A percentile compares a stretch with the other conserved stretches of the same genome.
These are phyloP conservation scores for Ormosia semicastrata DNA, from an alignment of 306 rosid species.

Conservation along the genomic window DNA sequence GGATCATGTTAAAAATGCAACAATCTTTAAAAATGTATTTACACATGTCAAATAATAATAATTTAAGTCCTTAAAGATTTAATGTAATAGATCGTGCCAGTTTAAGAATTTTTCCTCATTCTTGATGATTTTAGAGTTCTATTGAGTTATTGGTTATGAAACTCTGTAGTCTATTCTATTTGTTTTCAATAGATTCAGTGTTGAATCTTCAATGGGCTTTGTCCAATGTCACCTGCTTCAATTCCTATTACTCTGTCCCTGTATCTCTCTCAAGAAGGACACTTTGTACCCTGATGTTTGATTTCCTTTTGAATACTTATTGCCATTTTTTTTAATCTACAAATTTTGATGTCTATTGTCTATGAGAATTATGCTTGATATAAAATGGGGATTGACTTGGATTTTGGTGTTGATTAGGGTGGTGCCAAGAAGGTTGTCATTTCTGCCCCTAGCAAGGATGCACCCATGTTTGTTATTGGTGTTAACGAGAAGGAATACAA, in stretches of 20 bases:
- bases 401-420: conserved; percentile 50
- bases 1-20: no score
- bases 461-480: conserved; percentile 99
- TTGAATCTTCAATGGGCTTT: no score
- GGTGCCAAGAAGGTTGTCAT: conserved; percentile 99
- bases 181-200: no score
- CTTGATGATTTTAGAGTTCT: background rate
- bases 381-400: conserved; percentile 21
- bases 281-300: background rate
- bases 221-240: no score
- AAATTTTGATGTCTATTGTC: background rate
- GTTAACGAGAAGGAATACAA: conserved; percentile 96
- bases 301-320: background rate
- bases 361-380: background rate
- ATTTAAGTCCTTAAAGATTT: no score
- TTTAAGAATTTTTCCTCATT: background rate
- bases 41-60: no score
- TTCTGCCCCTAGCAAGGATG: conserved; percentile 96
- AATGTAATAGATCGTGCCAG: no score
- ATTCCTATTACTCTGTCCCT: no score
- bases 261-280: no score
- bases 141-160: background rate
- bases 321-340: background rate
- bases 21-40: no score
- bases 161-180: no score